phyloP scores from a whole-genome alignment of 768 basidiomycete genomes.

The Arthromyces matolae region DNA sequence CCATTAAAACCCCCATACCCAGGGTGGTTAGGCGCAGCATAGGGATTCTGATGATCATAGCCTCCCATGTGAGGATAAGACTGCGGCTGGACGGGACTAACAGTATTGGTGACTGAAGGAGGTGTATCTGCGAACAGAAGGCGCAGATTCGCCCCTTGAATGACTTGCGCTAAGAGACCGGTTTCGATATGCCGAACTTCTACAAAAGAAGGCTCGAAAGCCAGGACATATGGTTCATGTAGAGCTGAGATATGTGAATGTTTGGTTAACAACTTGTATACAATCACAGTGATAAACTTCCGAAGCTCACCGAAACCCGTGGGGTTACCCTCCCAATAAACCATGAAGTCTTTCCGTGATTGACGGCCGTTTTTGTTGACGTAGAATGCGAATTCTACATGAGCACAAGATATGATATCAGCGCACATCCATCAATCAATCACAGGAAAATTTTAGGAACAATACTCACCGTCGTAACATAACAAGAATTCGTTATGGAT shows the following conservation, averaged over 20 bases:
- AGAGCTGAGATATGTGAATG: no score
- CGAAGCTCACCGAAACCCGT: conserved; percentile 84
- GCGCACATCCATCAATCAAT: background rate
- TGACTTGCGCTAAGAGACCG: conserved; percentile 89
- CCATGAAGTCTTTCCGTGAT: conserved; percentile 88
- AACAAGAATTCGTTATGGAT: conserved; percentile 95
- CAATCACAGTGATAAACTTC: background rate
- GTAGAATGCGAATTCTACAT: conserved; percentile 94
- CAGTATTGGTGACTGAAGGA: conserved; percentile 70
- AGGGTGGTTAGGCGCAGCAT: conserved; percentile 21
- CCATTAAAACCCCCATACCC: conserved; percentile 32
- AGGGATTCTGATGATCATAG: conserved; percentile 31
- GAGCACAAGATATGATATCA: background rate
- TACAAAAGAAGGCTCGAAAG: conserved; percentile 94
- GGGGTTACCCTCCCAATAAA: conserved; percentile 94
- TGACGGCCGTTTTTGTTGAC: conserved; percentile 95
- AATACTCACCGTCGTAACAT: conserved; percentile 87
- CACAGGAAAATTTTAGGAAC: conserved; percentile 7
- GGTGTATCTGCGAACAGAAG: conserved; percentile 93
- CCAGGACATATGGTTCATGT: conserved; percentile 94
- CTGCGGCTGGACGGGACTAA: conserved; percentile 35
- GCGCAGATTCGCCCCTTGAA: conserved; percentile 87
- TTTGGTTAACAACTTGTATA: conserved; percentile 1
- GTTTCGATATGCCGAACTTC: conserved; percentile 96
- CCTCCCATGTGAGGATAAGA: conserved; percentile 19